Percentiles rank a stretch among this genome's conserved stretches.
Evolutionary conservation across 1,284 basidiomycete genomes (phyloP).

Genomic region (Malassezia sympodialis): DNA sequence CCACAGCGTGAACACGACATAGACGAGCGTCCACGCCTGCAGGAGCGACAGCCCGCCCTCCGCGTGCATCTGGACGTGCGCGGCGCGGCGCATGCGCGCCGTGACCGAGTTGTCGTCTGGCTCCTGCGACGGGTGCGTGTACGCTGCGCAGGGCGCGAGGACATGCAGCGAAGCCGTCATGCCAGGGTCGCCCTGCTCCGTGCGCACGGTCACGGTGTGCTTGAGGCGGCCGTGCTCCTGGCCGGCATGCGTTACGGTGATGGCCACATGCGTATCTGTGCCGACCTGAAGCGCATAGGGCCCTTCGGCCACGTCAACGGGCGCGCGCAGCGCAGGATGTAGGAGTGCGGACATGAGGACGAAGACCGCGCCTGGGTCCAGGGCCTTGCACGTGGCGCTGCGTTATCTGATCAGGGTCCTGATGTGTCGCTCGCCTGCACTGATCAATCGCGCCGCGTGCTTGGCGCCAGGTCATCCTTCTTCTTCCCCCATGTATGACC

Average conservation of each 20-base stretch:
- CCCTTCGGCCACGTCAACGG: background rate
- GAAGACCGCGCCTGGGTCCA: background rate
- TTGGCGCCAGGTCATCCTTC: background rate
- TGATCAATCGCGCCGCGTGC: background rate
- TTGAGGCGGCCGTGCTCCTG: background rate
- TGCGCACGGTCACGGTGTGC: background rate
- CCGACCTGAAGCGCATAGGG: background rate
- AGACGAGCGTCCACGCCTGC: constrained; percentile 24
- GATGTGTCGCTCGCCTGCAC: background rate
- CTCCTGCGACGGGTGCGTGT: constrained; percentile 26
- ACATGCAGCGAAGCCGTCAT: constrained; percentile 13
- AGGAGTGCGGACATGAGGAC: background rate
- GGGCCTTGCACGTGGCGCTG: background rate
- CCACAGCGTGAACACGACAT: constrained; percentile 30
- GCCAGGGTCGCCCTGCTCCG: background rate
- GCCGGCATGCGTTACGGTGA: background rate
- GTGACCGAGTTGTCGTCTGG: constrained; percentile 34
- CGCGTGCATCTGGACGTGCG: background rate
- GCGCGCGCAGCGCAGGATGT: background rate
- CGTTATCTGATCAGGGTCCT: background rate
- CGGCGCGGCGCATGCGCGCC: constrained; percentile 22
- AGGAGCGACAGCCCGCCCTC: background rate
- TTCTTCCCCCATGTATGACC: constrained; percentile 26
- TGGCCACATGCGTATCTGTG: background rate
- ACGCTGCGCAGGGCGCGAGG: constrained; percentile 20